Evolutionary conservation across 1,284 basidiomycete genomes (phyloP), one percentile per base, ranked within the genome.

Genomic region (Rhodotorula sp.): DNA sequence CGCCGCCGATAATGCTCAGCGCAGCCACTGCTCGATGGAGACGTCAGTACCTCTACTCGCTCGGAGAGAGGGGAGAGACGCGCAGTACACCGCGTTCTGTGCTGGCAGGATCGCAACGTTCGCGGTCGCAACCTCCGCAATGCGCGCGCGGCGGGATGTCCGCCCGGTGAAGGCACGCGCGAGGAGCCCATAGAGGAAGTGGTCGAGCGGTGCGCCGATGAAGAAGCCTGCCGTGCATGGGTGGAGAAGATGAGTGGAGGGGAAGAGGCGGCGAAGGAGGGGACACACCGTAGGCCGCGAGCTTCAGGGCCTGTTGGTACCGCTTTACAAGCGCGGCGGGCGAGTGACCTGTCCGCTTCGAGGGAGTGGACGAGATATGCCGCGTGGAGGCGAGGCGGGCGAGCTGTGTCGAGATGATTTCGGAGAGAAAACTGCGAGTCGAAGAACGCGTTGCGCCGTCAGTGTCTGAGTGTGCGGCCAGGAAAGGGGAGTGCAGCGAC

Each of bases 121-220:
- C 10, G 55, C 46, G 4, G 44, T 46, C 1, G 50, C 44, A 5
- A 64, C 53, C n/a, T 64, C 63, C 12, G 36, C 34, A 8, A 64
- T 6, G 1, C 46, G 44, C 0, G 44, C 32, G 22, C 27, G 34
- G 17, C 34, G 27, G 9, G 41, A 46, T 5, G 41, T 48, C 21
- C 41, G 63, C 7, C 63, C 63, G 13, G n/a, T 25, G 15, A 64
- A 64, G 21, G 36, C 32, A 27, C 63, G 55, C 4, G 32, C 55
- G 46, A 57, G 63, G 2, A 64, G 54, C 39, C 22, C 15, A 36
- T 57, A 64, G 19, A 64, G 44, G 55, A 27, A 36, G 34, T 64
- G 63, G 27, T 64, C 63, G 27, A 64, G 55, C n/a, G 63, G 63
- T 8, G 63, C 63, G 27, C 55, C 63, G 10, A 64, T 29, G 32